A percentile compares a stretch with the other conserved stretches of the same genome.
These are phyloP conservation scores for Alternaria alternata DNA, from an alignment of 2,329 filamentous ascomycete species.

Conservation along the genomic window DNA sequence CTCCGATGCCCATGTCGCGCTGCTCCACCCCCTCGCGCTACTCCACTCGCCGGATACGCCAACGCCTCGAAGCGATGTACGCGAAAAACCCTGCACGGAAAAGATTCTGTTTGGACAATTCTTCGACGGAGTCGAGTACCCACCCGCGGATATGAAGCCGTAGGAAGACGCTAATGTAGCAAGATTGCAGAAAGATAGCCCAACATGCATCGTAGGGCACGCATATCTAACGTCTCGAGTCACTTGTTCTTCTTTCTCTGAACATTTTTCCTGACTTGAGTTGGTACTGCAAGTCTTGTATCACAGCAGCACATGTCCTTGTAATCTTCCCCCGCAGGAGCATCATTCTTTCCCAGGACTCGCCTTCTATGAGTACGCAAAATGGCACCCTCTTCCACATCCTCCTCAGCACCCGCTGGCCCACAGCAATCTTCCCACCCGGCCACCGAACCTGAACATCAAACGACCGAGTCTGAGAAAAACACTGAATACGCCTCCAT, in stretches of 20 bases:
- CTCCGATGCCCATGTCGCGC: constrained; percentile 21
- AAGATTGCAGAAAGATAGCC: constrained; percentile 13
- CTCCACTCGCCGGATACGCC: constrained; percentile 36
- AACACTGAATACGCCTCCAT: constrained; percentile 41
- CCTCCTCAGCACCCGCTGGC: constrained; percentile 29
- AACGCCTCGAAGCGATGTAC: constrained; percentile 16
- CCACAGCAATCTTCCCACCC: not conserved
- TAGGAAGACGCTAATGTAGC: constrained; percentile 18
- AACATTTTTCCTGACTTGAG: not conserved
- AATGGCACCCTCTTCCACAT: constrained; percentile 39
- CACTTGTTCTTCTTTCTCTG: constrained; percentile 3
- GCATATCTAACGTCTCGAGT: constrained; percentile 16
- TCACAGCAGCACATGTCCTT: not conserved
- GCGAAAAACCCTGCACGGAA: constrained; percentile 40
- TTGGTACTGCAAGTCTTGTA: not conserved
- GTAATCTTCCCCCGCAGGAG: not conserved
- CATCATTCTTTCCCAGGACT: not conserved
- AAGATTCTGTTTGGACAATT: constrained; percentile 26
- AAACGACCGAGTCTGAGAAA: constrained; percentile 31
- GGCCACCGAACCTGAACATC: constrained; percentile 32
- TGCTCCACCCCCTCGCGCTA: constrained; percentile 7
- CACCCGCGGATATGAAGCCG: constrained; percentile 24
- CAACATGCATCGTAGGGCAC: constrained; percentile 20
- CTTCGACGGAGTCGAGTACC: constrained; percentile 13
- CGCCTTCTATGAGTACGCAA: constrained; percentile 36